Conservation (phyloP, 164 flowering plant species). For the Magnolia changhungtana region DNA sequence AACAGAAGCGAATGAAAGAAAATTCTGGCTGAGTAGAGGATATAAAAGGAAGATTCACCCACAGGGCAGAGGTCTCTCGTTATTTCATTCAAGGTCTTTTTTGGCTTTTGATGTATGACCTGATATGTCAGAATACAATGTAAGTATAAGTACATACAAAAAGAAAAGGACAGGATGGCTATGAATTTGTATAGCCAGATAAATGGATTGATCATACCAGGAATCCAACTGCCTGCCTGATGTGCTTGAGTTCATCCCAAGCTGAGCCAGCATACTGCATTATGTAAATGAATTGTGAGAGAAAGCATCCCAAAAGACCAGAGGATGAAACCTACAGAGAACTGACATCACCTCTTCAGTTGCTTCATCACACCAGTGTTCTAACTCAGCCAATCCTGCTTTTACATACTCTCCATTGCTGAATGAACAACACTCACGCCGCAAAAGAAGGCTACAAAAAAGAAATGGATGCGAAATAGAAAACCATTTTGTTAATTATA, state of each 20-base stretch:
- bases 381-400: conserved; percentile 89
- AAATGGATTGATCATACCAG: conserved; percentile 40
- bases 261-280: conserved; percentile 86
- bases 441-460: conserved; percentile 79
- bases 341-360: conserved; percentile 70
- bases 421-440: conserved; percentile 99
- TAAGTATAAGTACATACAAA: neutral
- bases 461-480: neutral
- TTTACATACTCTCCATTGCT: conserved; percentile 96
- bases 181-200: neutral
- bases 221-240: conserved; percentile 98
- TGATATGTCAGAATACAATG: conserved; percentile 22
- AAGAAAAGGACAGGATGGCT: neutral
- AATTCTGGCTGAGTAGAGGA: neutral
- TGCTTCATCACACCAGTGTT: conserved; percentile 81
- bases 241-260: conserved; percentile 95
- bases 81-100: conserved; percentile 82
- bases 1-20: neutral
- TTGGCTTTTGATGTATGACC: conserved; percentile 98
- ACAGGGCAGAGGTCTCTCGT: conserved; percentile 93
- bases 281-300: conserved; percentile 5
- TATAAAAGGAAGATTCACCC: conserved; percentile 20
- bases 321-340: neutral
- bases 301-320: neutral
- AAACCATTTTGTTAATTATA: neutral